Evolutionary conservation across 208 protist genomes (phyloP), one percentile per base, ranked within the genome.

Genomic region (Crithidia brevicula): DNA sequence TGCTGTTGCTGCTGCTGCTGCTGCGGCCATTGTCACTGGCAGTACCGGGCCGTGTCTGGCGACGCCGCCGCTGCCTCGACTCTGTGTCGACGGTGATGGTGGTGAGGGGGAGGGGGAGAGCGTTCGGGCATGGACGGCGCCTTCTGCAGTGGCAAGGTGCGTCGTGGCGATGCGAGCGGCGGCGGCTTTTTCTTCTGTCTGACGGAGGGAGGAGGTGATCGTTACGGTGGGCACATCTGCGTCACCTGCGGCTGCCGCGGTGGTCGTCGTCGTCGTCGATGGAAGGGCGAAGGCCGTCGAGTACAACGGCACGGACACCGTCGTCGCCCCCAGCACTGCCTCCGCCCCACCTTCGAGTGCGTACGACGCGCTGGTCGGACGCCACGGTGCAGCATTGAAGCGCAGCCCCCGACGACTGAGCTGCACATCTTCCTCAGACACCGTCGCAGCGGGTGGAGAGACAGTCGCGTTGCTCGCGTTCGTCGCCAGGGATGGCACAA

Each of bases 331-430:
- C 30, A 30, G 25, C 13, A 52, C 8, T 4, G 16, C 43, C 27
- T 16, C 36, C 6, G n/a, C 27, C n/a, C n/a, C n/a, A n/a, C n/a
- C n/a, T n/a, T n/a, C n/a, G n/a, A n/a, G n/a, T n/a, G n/a, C n/a
- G n/a, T n/a, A n/a, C n/a, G n/a, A 50, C 1, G 42, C 1, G 0
- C 8, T 15, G 28, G 11, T 25, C 3, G 58, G 58, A 22, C 43
- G 22, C 58, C 58, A 63, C 58, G 58, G 58, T 15, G 58, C 58
- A 1, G 58, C 58, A 25, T 63, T 43, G 58, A 52, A 50, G 30
- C 58, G 58, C 58, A 63, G 42, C 6, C 58, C 58, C 6, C 58
- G 58, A 13, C 58, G 58, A n/a, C 58, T 34, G 0, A 63, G 42
- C 28, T 30, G 40, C 42, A 27, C 20, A 20, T 63, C 43, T n/a